Conservation (phyloP, 169 alveolate species). For the Plasmodium gaboni region DNA sequence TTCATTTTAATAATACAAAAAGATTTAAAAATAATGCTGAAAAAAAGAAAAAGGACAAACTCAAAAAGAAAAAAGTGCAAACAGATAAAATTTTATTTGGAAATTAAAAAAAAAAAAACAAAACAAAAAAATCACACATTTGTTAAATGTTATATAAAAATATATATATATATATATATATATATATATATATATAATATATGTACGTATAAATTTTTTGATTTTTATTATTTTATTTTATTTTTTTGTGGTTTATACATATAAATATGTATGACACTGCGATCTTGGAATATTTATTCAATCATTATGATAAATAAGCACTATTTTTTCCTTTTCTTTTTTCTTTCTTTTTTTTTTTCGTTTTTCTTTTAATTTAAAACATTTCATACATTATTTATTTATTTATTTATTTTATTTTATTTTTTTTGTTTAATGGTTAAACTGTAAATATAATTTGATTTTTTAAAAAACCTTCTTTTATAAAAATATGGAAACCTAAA, state of each 20-base stretch:
- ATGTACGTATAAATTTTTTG: not conserved
- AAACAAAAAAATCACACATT: not conserved
- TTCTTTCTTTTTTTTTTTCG: too few species aligned
- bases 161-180: not conserved
- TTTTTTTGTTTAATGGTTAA: too few species aligned
- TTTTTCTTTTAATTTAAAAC: too few species aligned
- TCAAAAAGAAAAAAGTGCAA: conserved; percentile 46
- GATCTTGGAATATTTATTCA: not conserved
- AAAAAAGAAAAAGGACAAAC: conserved; percentile 55
- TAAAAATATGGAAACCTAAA: too few species aligned
- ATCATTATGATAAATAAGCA: too few species aligned
- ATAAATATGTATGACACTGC: not conserved
- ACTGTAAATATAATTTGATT: too few species aligned
- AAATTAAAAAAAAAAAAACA: not conserved
- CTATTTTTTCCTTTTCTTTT: too few species aligned
- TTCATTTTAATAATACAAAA: conserved; percentile 62
- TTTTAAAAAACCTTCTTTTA: too few species aligned
- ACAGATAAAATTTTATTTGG: conserved; percentile 72
- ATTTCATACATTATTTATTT: too few species aligned
- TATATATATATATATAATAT: not conserved
- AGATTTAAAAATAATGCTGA: conserved; percentile 68
- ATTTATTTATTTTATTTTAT: too few species aligned
- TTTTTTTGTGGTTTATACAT: not conserved
- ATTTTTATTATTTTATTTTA: not conserved
- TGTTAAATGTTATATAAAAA: not conserved